These are phyloP conservation scores for Phytophthora rubi DNA, from an alignment of 352 stramenopile genomes.

Conservation along the genomic window DNA sequence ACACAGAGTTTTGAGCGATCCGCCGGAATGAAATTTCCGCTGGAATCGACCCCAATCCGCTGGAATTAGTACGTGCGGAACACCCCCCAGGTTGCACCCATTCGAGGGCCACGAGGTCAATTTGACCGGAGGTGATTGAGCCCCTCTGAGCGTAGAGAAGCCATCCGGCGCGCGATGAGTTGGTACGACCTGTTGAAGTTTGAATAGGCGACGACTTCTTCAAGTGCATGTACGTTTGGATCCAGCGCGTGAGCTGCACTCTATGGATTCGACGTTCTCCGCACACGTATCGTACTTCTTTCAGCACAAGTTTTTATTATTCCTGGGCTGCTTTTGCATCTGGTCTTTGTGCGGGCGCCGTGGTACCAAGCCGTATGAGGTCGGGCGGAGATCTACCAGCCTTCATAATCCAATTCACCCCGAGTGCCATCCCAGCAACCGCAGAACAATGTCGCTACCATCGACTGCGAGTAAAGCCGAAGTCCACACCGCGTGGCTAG, in stretches of 20 bases:
- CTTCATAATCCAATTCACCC: slow-evolving; percentile 3
- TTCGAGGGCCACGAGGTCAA: neutral
- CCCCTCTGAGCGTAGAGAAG: neutral
- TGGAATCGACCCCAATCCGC: no score
- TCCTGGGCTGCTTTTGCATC: neutral
- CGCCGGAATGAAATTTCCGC: no score
- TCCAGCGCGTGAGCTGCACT: neutral
- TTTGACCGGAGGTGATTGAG: neutral
- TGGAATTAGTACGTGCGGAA: no score
- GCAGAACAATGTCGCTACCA: neutral
- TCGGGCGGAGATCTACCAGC: neutral
- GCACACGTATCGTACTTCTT: no score
- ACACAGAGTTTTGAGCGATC: no score
- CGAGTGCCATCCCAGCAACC: neutral
- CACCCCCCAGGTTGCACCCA: neutral
- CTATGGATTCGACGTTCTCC: neutral
- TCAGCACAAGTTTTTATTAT: neutral
- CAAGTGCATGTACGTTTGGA: neutral
- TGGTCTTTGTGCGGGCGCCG: neutral
- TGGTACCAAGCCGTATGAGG: neutral
- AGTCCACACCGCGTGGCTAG: slow-evolving; percentile 30
- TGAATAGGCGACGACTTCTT: neutral
- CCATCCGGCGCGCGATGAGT: neutral
- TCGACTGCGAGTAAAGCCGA: neutral
- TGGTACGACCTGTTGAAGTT: neutral